Evolutionary conservation across 768 basidiomycete species (phyloP).

Genomic region (Kondoa malvinella): DNA sequence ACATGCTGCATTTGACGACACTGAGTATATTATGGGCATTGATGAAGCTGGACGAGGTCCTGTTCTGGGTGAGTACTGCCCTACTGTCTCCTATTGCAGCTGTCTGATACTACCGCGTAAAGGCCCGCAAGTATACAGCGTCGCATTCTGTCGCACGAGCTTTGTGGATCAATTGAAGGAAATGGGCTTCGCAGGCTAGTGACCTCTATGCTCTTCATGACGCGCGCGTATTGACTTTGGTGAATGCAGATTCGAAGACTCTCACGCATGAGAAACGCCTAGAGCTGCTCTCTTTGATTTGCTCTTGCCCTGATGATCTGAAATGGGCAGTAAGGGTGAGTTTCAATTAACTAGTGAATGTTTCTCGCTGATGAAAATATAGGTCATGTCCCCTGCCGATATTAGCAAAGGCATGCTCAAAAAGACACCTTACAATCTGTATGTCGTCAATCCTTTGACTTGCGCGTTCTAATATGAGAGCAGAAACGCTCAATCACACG

Average conservation of each 20-base stretch:
- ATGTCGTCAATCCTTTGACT: not conserved
- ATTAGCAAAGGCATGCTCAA: constrained; percentile 85
- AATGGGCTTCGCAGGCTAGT: constrained; percentile 80
- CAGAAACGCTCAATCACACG: constrained; percentile 60
- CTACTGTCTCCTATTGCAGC: not conserved
- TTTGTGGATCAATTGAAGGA: constrained; percentile 56
- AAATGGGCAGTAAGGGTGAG: constrained; percentile 30
- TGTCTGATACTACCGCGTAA: not conserved
- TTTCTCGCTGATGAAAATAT: no score
- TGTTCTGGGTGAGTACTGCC: constrained; percentile 47
- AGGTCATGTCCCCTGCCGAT: constrained; percentile 63
- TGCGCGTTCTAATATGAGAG: not conserved
- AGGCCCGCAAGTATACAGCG: constrained; percentile 78
- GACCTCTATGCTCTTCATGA: not conserved
- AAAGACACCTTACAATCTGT: constrained; percentile 60
- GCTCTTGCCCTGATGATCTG: constrained; percentile 47
- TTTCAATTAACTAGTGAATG: constrained; percentile 31
- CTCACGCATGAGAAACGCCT: constrained; percentile 55
- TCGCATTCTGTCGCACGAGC: constrained; percentile 73
- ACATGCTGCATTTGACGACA: constrained; percentile 20
- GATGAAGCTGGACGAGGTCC: constrained; percentile 96
- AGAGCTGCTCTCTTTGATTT: constrained; percentile 48
- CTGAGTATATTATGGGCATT: constrained; percentile 62
- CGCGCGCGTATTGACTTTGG: not conserved
- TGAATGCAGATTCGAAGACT: constrained; percentile 70